Evolutionary conservation across 2,329 filamentous ascomycete genomes (phyloP).

Genomic region (Penicillium digitatum): DNA sequence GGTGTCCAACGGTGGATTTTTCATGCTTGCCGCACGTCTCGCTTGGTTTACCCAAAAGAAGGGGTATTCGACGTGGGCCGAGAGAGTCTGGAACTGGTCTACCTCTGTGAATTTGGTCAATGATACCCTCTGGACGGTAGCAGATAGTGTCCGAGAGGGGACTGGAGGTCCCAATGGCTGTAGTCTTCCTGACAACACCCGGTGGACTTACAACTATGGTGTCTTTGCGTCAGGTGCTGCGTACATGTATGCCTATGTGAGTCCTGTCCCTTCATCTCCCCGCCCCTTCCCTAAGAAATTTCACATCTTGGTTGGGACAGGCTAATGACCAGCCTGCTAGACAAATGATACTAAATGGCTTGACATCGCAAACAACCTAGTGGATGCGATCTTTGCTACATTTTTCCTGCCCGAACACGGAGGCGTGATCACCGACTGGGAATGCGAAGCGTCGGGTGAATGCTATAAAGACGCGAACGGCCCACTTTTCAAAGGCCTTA

Average conservation of each 20-base stretch:
- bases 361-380: neutral
- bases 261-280: neutral
- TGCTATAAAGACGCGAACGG: slow-evolving; percentile 64
- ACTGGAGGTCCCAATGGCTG: slow-evolving; percentile 50
- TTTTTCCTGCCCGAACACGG: neutral
- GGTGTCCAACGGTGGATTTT: slow-evolving; percentile 73
- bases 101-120: slow-evolving; percentile 56
- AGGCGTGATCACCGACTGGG: neutral
- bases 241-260: slow-evolving; percentile 1
- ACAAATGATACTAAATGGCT: slow-evolving; percentile 1
- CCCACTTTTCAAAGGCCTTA: slow-evolving; percentile 64
- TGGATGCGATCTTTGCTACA: neutral
- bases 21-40: slow-evolving; percentile 71
- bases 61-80: slow-evolving; percentile 61
- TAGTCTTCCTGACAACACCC: slow-evolving; percentile 56
- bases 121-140: slow-evolving; percentile 55
- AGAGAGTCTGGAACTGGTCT: slow-evolving; percentile 60
- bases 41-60: slow-evolving; percentile 60
- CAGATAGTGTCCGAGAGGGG: slow-evolving; percentile 55
- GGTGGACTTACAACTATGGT: slow-evolving; percentile 64
- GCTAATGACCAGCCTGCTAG: neutral
- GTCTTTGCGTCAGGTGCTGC: slow-evolving; percentile 51
- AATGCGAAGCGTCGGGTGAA: slow-evolving; percentile 52
- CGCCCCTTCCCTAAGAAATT: too few relatives aligned
- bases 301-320: neutral